Conservation (phyloP, 2,329 filamentous ascomycete species). For the Penicillium aurantiogriseum region DNA sequence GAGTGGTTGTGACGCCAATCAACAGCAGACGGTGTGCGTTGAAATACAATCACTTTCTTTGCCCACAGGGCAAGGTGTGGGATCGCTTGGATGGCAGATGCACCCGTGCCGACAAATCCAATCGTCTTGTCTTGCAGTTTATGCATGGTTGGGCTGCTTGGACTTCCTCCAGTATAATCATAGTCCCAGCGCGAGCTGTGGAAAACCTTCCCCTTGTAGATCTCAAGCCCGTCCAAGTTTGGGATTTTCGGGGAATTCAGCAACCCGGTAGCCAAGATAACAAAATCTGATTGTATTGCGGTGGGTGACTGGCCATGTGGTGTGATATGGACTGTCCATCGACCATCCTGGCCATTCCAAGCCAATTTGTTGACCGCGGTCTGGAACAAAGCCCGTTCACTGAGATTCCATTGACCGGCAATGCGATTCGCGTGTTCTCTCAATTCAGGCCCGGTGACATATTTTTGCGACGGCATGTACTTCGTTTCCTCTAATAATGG, state of each 20-base stretch:
- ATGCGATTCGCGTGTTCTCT: slow-evolving; percentile 48
- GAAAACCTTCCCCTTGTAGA: slow-evolving; percentile 24
- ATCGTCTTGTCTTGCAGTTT: slow-evolving; percentile 45
- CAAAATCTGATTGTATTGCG: slow-evolving; percentile 38
- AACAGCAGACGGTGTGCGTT: slow-evolving; percentile 43
- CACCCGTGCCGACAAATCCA: slow-evolving; percentile 47
- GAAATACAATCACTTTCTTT: slow-evolving; percentile 41
- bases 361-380: slow-evolving; percentile 42
- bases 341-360: slow-evolving; percentile 48
- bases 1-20: slow-evolving; percentile 31
- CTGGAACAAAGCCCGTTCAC: slow-evolving; percentile 48
- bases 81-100: slow-evolving; percentile 44
- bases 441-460: slow-evolving; percentile 48
- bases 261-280: slow-evolving; percentile 36
- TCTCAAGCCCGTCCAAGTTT: slow-evolving; percentile 17
- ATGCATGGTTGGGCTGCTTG: slow-evolving; percentile 42
- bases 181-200: slow-evolving; percentile 31
- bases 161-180: slow-evolving; percentile 39
- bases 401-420: slow-evolving; percentile 46
- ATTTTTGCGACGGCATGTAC: slow-evolving; percentile 56
- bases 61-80: slow-evolving; percentile 40
- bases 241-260: slow-evolving; percentile 24
- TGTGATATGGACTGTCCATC: slow-evolving; percentile 33
- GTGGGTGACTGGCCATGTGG: slow-evolving; percentile 22
- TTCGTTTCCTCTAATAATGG: slow-evolving; percentile 60